Percentiles rank a stretch among this genome's conserved stretches.
These are phyloP conservation scores for Eutrema yunnanense DNA, from an alignment of 345 rosid species.

Conservation along the genomic window DNA sequence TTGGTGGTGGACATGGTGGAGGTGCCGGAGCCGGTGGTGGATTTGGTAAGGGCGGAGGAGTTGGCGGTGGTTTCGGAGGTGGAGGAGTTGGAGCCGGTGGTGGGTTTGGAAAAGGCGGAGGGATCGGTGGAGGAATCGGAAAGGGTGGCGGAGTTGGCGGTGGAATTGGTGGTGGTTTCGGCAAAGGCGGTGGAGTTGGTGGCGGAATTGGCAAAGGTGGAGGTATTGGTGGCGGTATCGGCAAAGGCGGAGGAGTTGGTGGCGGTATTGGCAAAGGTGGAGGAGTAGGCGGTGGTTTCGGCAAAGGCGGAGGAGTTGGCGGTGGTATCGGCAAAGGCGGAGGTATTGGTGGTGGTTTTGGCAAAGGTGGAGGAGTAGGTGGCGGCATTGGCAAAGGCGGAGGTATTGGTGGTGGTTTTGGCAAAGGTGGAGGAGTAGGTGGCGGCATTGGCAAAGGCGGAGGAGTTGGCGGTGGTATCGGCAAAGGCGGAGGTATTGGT, in stretches of 20 bases:
- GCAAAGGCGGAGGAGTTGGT: background rate
- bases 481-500: constrained; percentile 13
- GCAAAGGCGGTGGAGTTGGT: constrained; percentile 35
- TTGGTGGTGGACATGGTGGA: constrained; percentile 34
- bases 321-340: background rate
- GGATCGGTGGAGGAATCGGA: background rate
- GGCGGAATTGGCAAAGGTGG: constrained; percentile 12
- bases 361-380: background rate
- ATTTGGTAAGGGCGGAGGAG: constrained; percentile 32
- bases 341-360: background rate
- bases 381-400: background rate
- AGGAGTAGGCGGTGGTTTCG: background rate
- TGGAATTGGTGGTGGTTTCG: constrained; percentile 22
- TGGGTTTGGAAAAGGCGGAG: constrained; percentile 5
- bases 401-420: constrained; percentile 20
- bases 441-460: constrained; percentile 22
- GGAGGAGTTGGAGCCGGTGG: constrained; percentile 27
- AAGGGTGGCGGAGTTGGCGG: constrained; percentile 13
- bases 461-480: constrained; percentile 8
- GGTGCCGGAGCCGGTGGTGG: constrained; percentile 35
- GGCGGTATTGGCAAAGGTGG: constrained; percentile 15
- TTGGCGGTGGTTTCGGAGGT: constrained; percentile 24
- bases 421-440: constrained; percentile 17
- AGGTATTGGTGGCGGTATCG: constrained; percentile 2
- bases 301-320: constrained; percentile 4